Conservation (phyloP, 2,329 filamentous ascomycete species). For the Talaromyces verruculosus region DNA sequence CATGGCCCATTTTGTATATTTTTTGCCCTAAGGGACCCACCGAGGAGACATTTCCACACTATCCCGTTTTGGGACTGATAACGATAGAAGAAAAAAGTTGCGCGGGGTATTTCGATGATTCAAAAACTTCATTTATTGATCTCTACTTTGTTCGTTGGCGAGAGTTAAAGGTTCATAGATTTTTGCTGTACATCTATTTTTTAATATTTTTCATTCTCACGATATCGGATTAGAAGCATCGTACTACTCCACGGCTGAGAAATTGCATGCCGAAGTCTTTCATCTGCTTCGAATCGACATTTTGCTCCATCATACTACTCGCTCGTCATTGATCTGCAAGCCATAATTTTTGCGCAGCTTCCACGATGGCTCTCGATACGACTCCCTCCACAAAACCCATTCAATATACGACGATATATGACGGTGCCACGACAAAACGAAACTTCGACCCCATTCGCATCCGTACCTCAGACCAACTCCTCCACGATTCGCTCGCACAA, state of each 20-base stretch:
- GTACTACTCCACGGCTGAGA: neutral
- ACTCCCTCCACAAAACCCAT: neutral
- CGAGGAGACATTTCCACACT: neutral
- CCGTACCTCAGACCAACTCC: constrained; percentile 34
- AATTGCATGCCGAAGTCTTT: neutral
- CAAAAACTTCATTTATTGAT: neutral
- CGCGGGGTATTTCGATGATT: constrained; percentile 15
- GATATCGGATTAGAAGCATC: neutral
- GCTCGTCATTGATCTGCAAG: neutral
- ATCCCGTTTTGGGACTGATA: constrained; percentile 17
- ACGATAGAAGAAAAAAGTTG: constrained; percentile 18
- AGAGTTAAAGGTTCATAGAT: neutral
- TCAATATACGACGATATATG: constrained; percentile 33
- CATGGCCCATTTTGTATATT: constrained; percentile 5
- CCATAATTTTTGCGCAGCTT: neutral
- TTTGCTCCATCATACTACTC: neutral
- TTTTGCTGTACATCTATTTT: neutral
- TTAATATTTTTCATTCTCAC: neutral
- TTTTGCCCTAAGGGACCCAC: neutral
- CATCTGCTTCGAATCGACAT: neutral
- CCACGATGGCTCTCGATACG: constrained; percentile 4
- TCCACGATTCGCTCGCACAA: constrained; percentile 40
- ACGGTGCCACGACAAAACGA: constrained; percentile 28
- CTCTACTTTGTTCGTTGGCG: too few relatives aligned
- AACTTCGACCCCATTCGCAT: constrained; percentile 39